phyloP scores from a whole-genome alignment of 2,329 filamentous ascomycete genomes.

The Epichloe brachyelytri region DNA sequence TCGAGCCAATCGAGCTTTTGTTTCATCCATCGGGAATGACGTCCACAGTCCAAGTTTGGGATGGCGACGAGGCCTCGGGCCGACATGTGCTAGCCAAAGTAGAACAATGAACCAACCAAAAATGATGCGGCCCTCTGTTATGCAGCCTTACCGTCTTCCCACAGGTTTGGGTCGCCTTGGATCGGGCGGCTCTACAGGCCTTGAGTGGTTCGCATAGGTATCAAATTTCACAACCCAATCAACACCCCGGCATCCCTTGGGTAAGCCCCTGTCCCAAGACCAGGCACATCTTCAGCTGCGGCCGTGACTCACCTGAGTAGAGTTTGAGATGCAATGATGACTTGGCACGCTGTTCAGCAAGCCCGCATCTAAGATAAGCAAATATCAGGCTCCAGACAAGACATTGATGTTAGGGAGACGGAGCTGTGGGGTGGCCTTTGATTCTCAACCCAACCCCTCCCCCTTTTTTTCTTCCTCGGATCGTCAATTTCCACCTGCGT shows the following conservation, averaged over 20 bases:
- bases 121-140: background rate
- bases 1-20: no score
- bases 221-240: background rate
- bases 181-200: background rate
- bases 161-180: background rate
- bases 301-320: background rate
- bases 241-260: background rate
- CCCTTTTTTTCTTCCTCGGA: no score
- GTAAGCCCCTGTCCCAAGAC: background rate
- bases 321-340: background rate
- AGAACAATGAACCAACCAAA: background rate
- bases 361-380: no score
- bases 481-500: background rate
- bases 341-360: background rate
- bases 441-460: no score
- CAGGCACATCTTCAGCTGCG: background rate
- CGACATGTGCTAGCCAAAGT: background rate
- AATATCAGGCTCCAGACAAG: no score
- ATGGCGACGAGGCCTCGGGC: background rate
- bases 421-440: no score
- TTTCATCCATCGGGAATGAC: no score
- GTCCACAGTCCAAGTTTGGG: no score
- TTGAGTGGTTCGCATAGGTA: background rate
- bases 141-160: constrained; percentile 6
- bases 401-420: no score